Evolutionary conservation across 805 yeast genomes (phyloP).

Genomic region (Saccharomycopsis schoenii): DNA sequence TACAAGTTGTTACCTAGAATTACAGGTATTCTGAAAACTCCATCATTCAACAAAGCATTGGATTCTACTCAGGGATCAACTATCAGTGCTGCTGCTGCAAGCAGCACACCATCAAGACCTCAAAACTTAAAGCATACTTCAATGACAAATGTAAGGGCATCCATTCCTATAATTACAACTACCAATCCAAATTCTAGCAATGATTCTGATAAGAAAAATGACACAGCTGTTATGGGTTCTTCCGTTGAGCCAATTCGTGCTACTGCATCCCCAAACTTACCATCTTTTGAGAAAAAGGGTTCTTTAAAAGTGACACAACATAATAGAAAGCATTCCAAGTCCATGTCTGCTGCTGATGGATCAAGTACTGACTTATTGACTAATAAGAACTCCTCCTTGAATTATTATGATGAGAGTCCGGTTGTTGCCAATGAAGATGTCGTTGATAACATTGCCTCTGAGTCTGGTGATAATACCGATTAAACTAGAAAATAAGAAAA

Average conservation of each 20-base stretch:
- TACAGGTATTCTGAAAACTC: constrained; percentile 11
- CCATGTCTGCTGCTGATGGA: constrained; percentile 26
- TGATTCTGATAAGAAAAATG: neutral
- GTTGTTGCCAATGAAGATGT: neutral
- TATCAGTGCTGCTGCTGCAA: neutral
- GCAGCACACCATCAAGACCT: neutral
- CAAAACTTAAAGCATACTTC: neutral
- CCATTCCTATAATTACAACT: neutral
- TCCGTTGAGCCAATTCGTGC: neutral
- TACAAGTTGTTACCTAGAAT: constrained; percentile 55
- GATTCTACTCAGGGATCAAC: neutral
- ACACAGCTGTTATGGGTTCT: neutral
- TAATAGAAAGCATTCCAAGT: constrained; percentile 28
- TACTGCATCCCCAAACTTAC: neutral
- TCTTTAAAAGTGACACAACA: neutral
- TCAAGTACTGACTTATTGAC: constrained; percentile 17
- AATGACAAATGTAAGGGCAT: neutral
- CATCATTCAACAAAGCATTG: neutral
- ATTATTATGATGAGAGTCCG: neutral
- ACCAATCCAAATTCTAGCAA: neutral
- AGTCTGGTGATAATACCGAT: neutral
- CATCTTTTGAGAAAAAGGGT: neutral
- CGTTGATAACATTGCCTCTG: neutral
- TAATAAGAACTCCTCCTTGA: neutral
- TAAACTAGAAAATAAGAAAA: neutral